Base-by-base conservation (phyloP, 495 filamentous ascomycete genomes). In the Penicillium ochrochloron region DNA sequence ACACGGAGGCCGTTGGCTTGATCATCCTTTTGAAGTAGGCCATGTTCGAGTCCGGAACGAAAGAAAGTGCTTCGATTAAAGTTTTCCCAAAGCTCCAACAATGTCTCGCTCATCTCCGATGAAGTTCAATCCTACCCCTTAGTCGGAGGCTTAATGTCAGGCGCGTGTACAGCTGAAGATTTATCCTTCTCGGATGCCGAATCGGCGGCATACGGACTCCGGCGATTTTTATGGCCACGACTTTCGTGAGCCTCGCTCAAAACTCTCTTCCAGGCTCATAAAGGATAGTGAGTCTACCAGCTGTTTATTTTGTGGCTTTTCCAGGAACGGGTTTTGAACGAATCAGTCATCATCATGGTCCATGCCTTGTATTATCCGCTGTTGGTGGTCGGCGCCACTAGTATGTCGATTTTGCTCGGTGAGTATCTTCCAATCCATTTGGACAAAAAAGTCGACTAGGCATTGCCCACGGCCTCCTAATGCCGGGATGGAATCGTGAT, bases 311-410 rank as follows among this genome's bases (percentile, higher is more conserved):
- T 21, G 1, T 42, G 2, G 39, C 1, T 42, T 35, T 35, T 4
- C 11, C 34, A 35, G 10, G 34, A 9, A 8, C 34, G 6, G 11
- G 34, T 8, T 4, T 35, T 42, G n/a, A 42, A 42, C 39, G n/a
- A 19, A 42, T 17, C 39, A 35, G 12, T 14, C 11, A 25, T 19
- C 55, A 14, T 23, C 29, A 59, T 59, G 57, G 39, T n/a, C 50
- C 42, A 59, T 42, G 57, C 27, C 33, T 42, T 59, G 8, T 59
- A 59, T 23, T 33, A 59, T 31, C 57, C 57, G 7, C 27, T 59
- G 25, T 29, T 59, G 8, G 57, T 59, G 57, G 42, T 42, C 2
- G 33, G 57, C 34, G 57, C 57, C 57, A 59, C 57, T n/a, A 39
- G 44, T 11, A 42, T 41, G 27, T 48, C 57, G 1, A 23, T 50